phyloP scores from a whole-genome alignment of 192 early-diverging fungal species.

The Phycomyces blakesleeanus region DNA sequence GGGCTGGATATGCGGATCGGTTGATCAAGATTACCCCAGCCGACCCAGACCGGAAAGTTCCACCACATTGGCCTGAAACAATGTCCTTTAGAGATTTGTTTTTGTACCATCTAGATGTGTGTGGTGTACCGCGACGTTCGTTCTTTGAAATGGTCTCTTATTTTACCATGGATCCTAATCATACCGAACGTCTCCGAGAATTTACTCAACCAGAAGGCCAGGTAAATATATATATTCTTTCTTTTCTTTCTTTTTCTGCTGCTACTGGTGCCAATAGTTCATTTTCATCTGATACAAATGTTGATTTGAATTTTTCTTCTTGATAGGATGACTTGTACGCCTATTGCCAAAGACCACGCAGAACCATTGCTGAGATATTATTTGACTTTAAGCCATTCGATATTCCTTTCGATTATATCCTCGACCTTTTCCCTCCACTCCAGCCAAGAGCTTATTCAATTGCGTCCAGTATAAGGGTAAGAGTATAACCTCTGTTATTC shows the following conservation, averaged over 20 bases:
- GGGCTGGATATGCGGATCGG: slow-evolving; percentile 63
- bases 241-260: no score
- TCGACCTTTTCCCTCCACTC: slow-evolving; percentile 82
- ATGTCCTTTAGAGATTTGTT: slow-evolving; percentile 78
- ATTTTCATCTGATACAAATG: not conserved
- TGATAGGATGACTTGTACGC: slow-evolving; percentile 83
- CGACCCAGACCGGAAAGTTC: slow-evolving; percentile 43
- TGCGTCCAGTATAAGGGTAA: slow-evolving; percentile 53
- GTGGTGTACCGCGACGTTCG: slow-evolving; percentile 78
- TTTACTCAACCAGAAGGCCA: slow-evolving; percentile 75
- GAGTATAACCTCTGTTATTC: not conserved
- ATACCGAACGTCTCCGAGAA: slow-evolving; percentile 79
- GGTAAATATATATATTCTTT: slow-evolving; percentile 38
- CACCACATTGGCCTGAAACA: slow-evolving; percentile 43
- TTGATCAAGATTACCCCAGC: slow-evolving; percentile 45
- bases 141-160: slow-evolving; percentile 87
- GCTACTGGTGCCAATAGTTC: no score
- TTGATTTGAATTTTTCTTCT: slow-evolving; percentile 5
- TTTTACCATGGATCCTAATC: slow-evolving; percentile 66
- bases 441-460: slow-evolving; percentile 86
- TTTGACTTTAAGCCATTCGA: slow-evolving; percentile 76
- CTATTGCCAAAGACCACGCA: slow-evolving; percentile 76
- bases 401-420: slow-evolving; percentile 71
- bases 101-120: slow-evolving; percentile 76
- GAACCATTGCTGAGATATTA: slow-evolving; percentile 82